Evolutionary conservation across 2,329 filamentous ascomycete species (phyloP), one percentile per base, ranked within the genome.

Genomic region (Beauveria asiatica): DNA sequence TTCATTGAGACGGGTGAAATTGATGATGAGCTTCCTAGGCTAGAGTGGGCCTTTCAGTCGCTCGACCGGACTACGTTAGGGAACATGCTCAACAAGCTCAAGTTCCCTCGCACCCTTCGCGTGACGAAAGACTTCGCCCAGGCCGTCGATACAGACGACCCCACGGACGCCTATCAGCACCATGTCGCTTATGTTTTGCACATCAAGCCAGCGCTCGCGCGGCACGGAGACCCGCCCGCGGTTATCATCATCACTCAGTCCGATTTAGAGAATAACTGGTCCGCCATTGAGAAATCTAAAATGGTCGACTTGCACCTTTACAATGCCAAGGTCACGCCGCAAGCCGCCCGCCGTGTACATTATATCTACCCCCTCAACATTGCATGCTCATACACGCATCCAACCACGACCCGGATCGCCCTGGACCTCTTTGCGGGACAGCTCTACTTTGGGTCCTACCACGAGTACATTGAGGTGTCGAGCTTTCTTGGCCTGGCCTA

Each of bases 371-470:
- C 37, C 1, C 17, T 27, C 11, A 9, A 21, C 4, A 11, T 9
- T 8, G 2, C 16, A 23, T 73, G 68, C 61, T 66, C 73, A 51
- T 37, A 37, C 68, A 21, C 9, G 3, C 39, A 46, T 48, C 53
- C 51, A 0, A 21, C 11, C n/a, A 16, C 3, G 25, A 41, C 2
- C 4, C 25, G 56, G 0, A 70, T 75, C 0, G 75, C 83, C 60
- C 75, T 90, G 0, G 86, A 87, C 48, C 70, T 90, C 0, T 90
- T 91, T 59, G 76, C 88, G 0, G 88, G 87, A 0, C 84, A 88
- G 59, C 74, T 90, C 0, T 90, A 90, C 64, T 73, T 90, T 10
- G 69, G 67, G 0, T 78, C 75, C 0, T 81, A 76, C 48, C 61
- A 72, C 0, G 80, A 88, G 57, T 91, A 90, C 62, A 63, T 68